phyloP scores from a whole-genome alignment of 208 protist genomes.

The Acanthamoeba lenticulata region DNA sequence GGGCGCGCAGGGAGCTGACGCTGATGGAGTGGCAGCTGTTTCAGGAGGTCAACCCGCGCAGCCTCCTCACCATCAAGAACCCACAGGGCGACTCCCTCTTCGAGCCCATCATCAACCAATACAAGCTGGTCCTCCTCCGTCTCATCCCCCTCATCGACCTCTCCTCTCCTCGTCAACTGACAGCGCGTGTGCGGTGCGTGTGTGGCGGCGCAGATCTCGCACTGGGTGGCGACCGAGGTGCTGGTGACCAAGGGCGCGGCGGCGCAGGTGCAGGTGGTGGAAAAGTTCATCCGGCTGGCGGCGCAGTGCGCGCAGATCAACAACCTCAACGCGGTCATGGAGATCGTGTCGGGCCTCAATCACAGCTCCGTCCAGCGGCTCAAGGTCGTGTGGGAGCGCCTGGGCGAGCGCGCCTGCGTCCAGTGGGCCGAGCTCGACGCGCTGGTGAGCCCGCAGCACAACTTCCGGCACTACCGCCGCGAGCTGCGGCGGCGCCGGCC shows the following conservation, averaged over 20 bases:
- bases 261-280: neutral
- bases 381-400: neutral
- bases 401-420: neutral
- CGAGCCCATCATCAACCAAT: slow-evolving; percentile 33
- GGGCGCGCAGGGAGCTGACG: neutral
- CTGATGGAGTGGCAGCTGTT: slow-evolving; percentile 8
- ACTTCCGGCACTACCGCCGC: slow-evolving; percentile 19
- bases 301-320: slow-evolving; percentile 67
- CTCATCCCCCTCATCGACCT: no score
- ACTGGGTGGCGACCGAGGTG: slow-evolving; percentile 48
- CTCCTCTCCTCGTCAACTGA: no score
- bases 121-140: no score
- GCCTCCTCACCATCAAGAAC: neutral
- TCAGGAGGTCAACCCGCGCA: neutral
- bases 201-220: no score
- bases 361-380: slow-evolving; percentile 46
- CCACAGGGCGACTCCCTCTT: slow-evolving; percentile 27
- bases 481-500: slow-evolving; percentile 2
- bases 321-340: slow-evolving; percentile 81
- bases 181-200: no score
- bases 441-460: slow-evolving; percentile 23
- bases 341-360: slow-evolving; percentile 80
- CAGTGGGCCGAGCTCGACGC: slow-evolving; percentile 3
- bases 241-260: neutral
- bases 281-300: slow-evolving; percentile 53